These are phyloP conservation scores for Venturia pyrina DNA, from an alignment of 2,329 filamentous ascomycete genomes.

Conservation along the genomic window DNA sequence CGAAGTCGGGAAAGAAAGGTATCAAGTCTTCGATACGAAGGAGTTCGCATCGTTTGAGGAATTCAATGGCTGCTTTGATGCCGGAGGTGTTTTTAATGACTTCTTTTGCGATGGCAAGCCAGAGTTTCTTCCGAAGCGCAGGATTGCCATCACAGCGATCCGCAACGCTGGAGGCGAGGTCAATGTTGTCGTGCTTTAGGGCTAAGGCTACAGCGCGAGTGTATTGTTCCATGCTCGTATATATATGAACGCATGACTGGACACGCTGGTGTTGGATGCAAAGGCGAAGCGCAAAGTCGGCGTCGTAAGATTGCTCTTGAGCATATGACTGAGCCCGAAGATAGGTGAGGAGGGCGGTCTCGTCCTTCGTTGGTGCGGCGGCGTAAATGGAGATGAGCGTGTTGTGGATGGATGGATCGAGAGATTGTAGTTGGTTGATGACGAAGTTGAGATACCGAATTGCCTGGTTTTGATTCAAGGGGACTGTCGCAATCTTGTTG, in stretches of 20 bases:
- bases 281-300: slow-evolving; percentile 87
- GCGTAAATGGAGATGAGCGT: slow-evolving; percentile 95
- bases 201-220: slow-evolving; percentile 87
- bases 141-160: slow-evolving; percentile 67
- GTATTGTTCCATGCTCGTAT: slow-evolving; percentile 92
- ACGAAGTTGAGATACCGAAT: slow-evolving; percentile 88
- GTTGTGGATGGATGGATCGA: slow-evolving; percentile 85
- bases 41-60: slow-evolving; percentile 82
- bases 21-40: slow-evolving; percentile 94
- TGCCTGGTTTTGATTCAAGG: slow-evolving; percentile 71
- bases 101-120: slow-evolving; percentile 89
- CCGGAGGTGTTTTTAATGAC: slow-evolving; percentile 79
- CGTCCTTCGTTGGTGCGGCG: slow-evolving; percentile 70
- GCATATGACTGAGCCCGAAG: slow-evolving; percentile 70
- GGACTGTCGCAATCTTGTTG: slow-evolving; percentile 63
- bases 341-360: slow-evolving; percentile 77
- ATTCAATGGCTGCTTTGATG: slow-evolving; percentile 81
- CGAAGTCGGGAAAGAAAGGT: slow-evolving; percentile 96
- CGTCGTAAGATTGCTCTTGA: slow-evolving; percentile 78
- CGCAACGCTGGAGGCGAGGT: slow-evolving; percentile 80
- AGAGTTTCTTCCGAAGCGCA: slow-evolving; percentile 79
- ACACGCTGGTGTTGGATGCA: slow-evolving; percentile 93
- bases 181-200: slow-evolving; percentile 78
- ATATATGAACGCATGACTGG: slow-evolving; percentile 92
- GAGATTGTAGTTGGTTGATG: slow-evolving; percentile 73